These are phyloP conservation scores for Diaporthe eres DNA, from an alignment of 2,329 filamentous ascomycete species.

Conservation along the genomic window DNA sequence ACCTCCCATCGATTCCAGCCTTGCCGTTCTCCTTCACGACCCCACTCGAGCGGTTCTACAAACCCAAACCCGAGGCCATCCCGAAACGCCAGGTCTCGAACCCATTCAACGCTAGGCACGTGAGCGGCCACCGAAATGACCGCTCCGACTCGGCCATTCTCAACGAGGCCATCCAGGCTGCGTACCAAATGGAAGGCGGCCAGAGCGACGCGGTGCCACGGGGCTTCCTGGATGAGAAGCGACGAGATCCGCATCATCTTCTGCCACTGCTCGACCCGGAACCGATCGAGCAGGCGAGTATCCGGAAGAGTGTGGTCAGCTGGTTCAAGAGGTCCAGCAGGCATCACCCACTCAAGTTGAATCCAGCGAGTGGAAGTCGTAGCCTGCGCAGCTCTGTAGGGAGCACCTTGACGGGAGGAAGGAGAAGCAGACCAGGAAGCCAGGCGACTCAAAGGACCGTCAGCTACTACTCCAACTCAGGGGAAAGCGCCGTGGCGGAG, in stretches of 20 bases:
- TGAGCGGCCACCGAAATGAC: slow-evolving; percentile 1
- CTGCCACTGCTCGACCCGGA: slow-evolving; percentile 26
- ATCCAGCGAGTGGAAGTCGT: slow-evolving; percentile 9
- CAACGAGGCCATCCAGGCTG: slow-evolving; percentile 26
- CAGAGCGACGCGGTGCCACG: neutral
- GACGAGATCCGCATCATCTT: slow-evolving; percentile 23
- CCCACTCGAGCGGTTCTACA: slow-evolving; percentile 9
- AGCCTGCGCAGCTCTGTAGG: slow-evolving; percentile 2
- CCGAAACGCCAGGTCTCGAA: slow-evolving; percentile 20
- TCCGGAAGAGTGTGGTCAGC: slow-evolving; percentile 36
- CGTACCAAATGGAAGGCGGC: slow-evolving; percentile 24
- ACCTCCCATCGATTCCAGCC: neutral
- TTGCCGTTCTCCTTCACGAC: slow-evolving; percentile 11
- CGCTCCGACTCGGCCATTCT: slow-evolving; percentile 29
- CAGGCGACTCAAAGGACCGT: neutral
- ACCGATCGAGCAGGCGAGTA: slow-evolving; percentile 31
- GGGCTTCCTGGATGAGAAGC: slow-evolving; percentile 39
- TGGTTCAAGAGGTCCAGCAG: slow-evolving; percentile 38
- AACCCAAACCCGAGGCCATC: slow-evolving; percentile 5
- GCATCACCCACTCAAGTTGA: slow-evolving; percentile 37
- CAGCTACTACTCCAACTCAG: slow-evolving; percentile 1
- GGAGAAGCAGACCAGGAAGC: slow-evolving; percentile 18
- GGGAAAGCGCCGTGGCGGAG: neutral
- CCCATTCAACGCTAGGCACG: neutral
- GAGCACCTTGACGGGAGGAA: neutral